phyloP scores from a whole-genome alignment of 1,139 yeast species.

The Nadsonia commutata region DNA sequence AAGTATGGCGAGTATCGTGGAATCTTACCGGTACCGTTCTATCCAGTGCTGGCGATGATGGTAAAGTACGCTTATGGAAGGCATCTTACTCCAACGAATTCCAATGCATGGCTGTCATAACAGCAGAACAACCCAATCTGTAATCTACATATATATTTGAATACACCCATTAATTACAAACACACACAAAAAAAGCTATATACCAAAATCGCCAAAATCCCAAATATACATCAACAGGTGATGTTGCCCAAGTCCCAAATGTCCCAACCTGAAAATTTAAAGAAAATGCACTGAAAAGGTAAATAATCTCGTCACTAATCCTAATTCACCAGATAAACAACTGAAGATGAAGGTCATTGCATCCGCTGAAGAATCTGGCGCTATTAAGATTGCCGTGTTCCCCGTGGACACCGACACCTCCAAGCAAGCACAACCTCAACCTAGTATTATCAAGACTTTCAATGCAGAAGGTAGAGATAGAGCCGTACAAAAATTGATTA shows the following conservation, averaged over 20 bases:
- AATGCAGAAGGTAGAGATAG: conserved; percentile 16
- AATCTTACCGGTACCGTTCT: conserved; percentile 77
- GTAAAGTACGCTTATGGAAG: conserved; percentile 83
- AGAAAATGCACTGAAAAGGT: too few relatives aligned
- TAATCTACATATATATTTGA: too few relatives aligned
- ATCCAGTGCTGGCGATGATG: conserved; percentile 93
- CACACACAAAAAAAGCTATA: too few relatives aligned
- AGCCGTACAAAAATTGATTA: conserved; percentile 16
- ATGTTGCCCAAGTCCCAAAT: too few relatives aligned
- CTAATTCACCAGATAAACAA: not conserved
- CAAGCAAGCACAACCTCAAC: conserved; percentile 17
- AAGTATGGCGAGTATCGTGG: conserved; percentile 96
- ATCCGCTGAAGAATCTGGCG: conserved; percentile 25
- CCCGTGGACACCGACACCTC: conserved; percentile 21
- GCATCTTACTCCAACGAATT: conserved; percentile 73
- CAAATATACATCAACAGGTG: too few relatives aligned
- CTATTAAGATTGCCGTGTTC: conserved; percentile 15
- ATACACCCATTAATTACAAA: not conserved
- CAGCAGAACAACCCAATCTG: conserved; percentile 35
- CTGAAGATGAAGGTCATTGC: conserved; percentile 23
- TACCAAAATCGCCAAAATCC: too few relatives aligned
- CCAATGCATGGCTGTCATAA: conserved; percentile 82
- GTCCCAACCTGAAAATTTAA: too few relatives aligned
- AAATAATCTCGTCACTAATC: too few relatives aligned
- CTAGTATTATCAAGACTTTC: conserved; percentile 14